Evolutionary conservation across 2,329 filamentous ascomycete species (phyloP), one percentile per base, ranked within the genome.

Genomic region (Colletotrichum karsti): DNA sequence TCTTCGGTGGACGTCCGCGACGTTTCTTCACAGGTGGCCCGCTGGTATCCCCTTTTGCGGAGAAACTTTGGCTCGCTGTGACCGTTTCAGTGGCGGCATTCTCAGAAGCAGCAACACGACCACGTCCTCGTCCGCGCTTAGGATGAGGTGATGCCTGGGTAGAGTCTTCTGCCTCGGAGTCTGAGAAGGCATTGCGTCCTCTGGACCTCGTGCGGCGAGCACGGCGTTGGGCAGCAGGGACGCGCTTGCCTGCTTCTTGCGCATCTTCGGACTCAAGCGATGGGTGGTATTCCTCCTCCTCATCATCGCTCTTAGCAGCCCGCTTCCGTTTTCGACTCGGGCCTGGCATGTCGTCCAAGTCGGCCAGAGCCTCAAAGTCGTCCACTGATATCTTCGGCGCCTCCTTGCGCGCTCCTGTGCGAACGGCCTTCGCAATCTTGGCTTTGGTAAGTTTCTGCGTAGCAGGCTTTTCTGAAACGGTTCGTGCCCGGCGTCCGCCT

Each of bases 261-360:
- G 30, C 30, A 30, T 67, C 64, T 39, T 68, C 65, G 18, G 65
- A 68, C 30, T 65, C 63, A 28, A 67, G 26, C 8, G 66, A 67
- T 15, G 66, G 66, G 35, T 67, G 63, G 13, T 67, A 69, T 22
- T 69, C 66, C 48, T 67, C 63, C 15, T 69, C 66, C 55, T 69
- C 66, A 39, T 69, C 66, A 22, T 66, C 62, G 12, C 62, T 66
- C 24, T 39, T 67, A 12, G 37, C 48, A 10, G 41, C 55, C 20
- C 66, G 55, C 28, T 69, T 69, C n/a, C 66, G 55, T 50, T 69
- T 69, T 15, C 66, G 62, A 18, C 30, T 37, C 15, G 41, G 55
- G 41, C 10, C 50, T 7, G 53, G 54, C 24, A 46, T 22, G 18
- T 26, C 12, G 7, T 69, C 55, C 4, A 69, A 26, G 39, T 69